Conservation (phyloP, 352 stramenopile species). For the Lagenidium sp. region DNA sequence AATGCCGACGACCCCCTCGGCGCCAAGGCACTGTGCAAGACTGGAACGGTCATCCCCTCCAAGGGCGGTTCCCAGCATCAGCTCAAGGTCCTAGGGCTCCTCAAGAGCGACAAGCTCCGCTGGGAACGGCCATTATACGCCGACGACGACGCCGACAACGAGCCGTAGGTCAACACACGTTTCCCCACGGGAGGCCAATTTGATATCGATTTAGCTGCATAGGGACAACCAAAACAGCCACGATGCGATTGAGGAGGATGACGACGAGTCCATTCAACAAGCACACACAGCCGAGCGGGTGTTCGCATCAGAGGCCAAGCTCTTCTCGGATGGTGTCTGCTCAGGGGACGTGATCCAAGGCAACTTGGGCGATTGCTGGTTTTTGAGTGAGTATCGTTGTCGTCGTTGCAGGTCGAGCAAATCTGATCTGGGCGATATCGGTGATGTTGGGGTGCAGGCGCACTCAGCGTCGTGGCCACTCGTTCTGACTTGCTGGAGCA, state of each 20-base stretch:
- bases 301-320: conserved; percentile 47
- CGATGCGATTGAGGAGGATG: conserved; percentile 21
- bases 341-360: conserved; percentile 87
- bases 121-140: conserved; percentile 73
- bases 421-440: neutral
- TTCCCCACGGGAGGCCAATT: no score
- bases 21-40: conserved; percentile 59
- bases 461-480: conserved; percentile 83
- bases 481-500: conserved; percentile 69
- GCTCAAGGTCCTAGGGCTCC: conserved; percentile 51
- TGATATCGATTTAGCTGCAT: neutral
- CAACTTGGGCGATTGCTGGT: conserved; percentile 90
- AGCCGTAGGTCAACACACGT: no score
- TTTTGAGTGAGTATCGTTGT: conserved; percentile 83
- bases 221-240: conserved; percentile 20
- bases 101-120: conserved; percentile 69
- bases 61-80: conserved; percentile 74
- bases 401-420: neutral
- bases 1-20: conserved; percentile 38
- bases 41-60: conserved; percentile 27
- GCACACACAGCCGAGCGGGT: conserved; percentile 24
- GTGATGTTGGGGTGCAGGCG: conserved; percentile 27
- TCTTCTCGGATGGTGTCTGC: conserved; percentile 71
- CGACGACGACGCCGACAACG: conserved; percentile 17
- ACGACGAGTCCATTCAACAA: conserved; percentile 9